Conservation (phyloP, 768 basidiomycete species). For the Antrodiella citrinella region DNA sequence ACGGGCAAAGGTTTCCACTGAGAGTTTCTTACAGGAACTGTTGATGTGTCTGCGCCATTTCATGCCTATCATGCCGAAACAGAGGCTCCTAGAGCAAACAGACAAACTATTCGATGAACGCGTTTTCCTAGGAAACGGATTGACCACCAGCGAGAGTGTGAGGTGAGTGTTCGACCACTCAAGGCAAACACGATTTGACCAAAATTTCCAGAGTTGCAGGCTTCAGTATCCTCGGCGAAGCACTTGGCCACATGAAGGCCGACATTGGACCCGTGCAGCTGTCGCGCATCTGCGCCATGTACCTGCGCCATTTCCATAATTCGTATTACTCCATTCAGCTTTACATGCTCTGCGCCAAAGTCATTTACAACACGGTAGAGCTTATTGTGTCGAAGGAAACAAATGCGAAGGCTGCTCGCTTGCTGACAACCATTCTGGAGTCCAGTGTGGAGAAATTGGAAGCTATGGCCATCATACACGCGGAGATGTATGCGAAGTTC, state of each 20-base stretch:
- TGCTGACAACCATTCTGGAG: slow-evolving; percentile 74
- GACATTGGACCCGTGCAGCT: slow-evolving; percentile 77
- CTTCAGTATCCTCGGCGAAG: neutral
- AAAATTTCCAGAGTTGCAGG: neutral
- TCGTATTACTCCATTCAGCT: slow-evolving; percentile 70
- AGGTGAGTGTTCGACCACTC: slow-evolving; percentile 33
- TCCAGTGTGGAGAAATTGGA: slow-evolving; percentile 80
- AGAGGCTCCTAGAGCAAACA: slow-evolving; percentile 72
- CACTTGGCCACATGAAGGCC: slow-evolving; percentile 83
- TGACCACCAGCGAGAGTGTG: slow-evolving; percentile 80
- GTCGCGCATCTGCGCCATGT: slow-evolving; percentile 70
- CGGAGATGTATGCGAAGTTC: slow-evolving; percentile 42
- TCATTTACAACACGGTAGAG: slow-evolving; percentile 86
- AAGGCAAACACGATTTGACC: too few species aligned
- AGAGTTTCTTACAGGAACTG: too few species aligned
- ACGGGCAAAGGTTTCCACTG: too few species aligned
- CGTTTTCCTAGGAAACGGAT: slow-evolving; percentile 77
- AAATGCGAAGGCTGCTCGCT: slow-evolving; percentile 52
- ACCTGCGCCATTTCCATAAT: slow-evolving; percentile 86
- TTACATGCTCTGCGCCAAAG: slow-evolving; percentile 87
- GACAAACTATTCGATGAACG: slow-evolving; percentile 88
- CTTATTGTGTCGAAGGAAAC: slow-evolving; percentile 72
- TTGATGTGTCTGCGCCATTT: slow-evolving; percentile 91
- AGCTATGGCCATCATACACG: slow-evolving; percentile 60
- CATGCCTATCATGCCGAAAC: slow-evolving; percentile 67